Percentiles rank a stretch among this genome's conserved stretches.
These are phyloP conservation scores for Scenedesmus sp. DNA, from an alignment of 163 green algal genomes.

Conservation along the genomic window DNA sequence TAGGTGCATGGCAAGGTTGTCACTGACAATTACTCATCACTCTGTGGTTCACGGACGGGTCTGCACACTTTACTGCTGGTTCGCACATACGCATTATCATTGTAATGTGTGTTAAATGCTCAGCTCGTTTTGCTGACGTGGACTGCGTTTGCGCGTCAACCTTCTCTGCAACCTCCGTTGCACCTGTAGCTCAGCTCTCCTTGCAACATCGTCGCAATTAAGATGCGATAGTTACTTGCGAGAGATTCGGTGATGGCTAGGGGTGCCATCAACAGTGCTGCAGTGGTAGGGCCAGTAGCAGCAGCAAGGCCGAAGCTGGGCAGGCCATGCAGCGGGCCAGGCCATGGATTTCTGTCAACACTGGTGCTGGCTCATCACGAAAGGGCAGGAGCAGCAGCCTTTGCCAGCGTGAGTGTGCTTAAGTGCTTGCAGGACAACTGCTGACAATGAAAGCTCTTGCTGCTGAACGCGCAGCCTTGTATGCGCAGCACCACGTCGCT, in stretches of 20 bases:
- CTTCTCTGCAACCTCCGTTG: background rate
- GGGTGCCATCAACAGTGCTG: background rate
- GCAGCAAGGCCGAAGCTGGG: background rate
- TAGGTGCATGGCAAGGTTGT: background rate
- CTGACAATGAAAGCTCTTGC: background rate
- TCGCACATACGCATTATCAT: no score
- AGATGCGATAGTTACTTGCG: background rate
- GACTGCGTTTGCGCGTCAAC: background rate
- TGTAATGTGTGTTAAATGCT: no score
- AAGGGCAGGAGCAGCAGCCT: background rate
- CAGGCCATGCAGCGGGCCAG: background rate
- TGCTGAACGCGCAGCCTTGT: no score
- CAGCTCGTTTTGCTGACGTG: background rate
- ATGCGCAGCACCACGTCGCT: no score
- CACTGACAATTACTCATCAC: background rate
- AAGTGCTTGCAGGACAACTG: background rate
- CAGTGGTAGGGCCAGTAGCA: conserved; percentile 3
- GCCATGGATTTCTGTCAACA: background rate
- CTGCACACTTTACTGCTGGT: no score
- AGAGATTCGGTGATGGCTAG: background rate
- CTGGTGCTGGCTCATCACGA: background rate
- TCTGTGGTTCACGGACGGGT: background rate
- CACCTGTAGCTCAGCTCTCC: background rate
- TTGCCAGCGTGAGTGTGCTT: background rate
- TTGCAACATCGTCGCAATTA: background rate